phyloP scores from a whole-genome alignment of 192 early-diverging fungal genomes.

The Backusella tuberculispora region DNA sequence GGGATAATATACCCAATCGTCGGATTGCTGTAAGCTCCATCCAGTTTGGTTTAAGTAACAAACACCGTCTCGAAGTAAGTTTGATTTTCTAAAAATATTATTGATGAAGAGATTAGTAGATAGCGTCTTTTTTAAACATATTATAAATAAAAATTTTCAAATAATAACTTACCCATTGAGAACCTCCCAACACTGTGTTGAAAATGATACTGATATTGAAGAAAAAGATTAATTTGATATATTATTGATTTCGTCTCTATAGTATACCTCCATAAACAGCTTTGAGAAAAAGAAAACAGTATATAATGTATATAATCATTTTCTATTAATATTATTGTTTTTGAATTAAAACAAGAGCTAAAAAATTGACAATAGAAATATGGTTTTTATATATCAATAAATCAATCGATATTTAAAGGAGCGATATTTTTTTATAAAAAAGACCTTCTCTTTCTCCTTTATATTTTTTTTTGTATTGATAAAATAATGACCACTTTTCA shows the following conservation, averaged over 20 bases:
- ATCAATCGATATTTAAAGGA: not conserved
- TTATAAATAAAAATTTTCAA: not conserved
- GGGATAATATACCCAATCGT: conserved; percentile 40
- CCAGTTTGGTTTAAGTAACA: conserved; percentile 5
- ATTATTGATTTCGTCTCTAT: not conserved
- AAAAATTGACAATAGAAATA: not conserved
- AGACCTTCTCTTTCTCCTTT: not conserved
- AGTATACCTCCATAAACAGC: not conserved
- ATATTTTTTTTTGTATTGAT: not conserved
- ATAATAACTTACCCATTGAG: conserved; percentile 27
- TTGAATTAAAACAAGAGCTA: not conserved
- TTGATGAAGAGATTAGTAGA: not conserved
- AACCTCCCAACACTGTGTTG: conserved; percentile 39
- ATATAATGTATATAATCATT: not conserved
- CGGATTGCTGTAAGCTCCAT: conserved; percentile 29
- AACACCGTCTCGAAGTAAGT: conserved; percentile 32
- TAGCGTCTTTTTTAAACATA: not conserved
- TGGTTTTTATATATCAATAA: not conserved
- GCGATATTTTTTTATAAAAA: not conserved
- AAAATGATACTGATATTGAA: conserved; percentile 8
- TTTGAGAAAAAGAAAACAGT: not conserved
- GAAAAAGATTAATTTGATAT: not conserved
- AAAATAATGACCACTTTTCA: not conserved
- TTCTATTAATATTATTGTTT: not conserved
- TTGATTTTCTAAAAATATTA: conserved; percentile 27